These are phyloP conservation scores for Cryptosporidium tyzzeri DNA, from an alignment of 169 alveolate species.

Conservation along the genomic window DNA sequence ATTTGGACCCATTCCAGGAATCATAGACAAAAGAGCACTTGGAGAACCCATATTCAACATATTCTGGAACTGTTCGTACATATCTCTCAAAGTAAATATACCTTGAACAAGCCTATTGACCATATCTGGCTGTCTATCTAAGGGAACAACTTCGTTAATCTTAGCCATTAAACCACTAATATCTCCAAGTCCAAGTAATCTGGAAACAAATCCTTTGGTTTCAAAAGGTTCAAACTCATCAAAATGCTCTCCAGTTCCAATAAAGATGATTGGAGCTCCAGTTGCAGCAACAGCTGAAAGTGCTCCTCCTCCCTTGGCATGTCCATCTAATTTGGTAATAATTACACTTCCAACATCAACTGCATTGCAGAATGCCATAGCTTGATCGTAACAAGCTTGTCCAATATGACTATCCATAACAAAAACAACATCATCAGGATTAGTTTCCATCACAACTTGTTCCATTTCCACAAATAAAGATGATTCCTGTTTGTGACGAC, in stretches of 20 bases:
- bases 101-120: constrained; percentile 95
- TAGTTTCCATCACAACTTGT: constrained; percentile 88
- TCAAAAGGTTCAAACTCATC: constrained; percentile 98
- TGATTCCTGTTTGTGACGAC: constrained; percentile 99
- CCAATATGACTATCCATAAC: constrained; percentile 99
- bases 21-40: constrained; percentile 94
- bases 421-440: constrained; percentile 97
- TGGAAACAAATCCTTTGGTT: constrained; percentile 96
- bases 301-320: constrained; percentile 99
- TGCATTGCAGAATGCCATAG: constrained; percentile 96
- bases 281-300: constrained; percentile 98
- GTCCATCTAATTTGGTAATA: constrained; percentile 99
- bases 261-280: constrained; percentile 92
- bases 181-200: constrained; percentile 98
- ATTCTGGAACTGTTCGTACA: constrained; percentile 96
- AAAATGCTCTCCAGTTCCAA: constrained; percentile 99
- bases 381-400: constrained; percentile 99
- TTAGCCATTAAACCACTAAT: constrained; percentile 94
- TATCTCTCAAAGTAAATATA: constrained; percentile 94
- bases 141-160: constrained; percentile 95
- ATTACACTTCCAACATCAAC: constrained; percentile 98
- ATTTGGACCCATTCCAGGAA: constrained; percentile 93
- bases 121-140: constrained; percentile 94
- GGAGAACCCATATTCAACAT: constrained; percentile 96
- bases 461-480: constrained; percentile 99